Evolutionary conservation across 129 eudicot genomes (phyloP).

Genomic region (Flaveria trinervia): DNA sequence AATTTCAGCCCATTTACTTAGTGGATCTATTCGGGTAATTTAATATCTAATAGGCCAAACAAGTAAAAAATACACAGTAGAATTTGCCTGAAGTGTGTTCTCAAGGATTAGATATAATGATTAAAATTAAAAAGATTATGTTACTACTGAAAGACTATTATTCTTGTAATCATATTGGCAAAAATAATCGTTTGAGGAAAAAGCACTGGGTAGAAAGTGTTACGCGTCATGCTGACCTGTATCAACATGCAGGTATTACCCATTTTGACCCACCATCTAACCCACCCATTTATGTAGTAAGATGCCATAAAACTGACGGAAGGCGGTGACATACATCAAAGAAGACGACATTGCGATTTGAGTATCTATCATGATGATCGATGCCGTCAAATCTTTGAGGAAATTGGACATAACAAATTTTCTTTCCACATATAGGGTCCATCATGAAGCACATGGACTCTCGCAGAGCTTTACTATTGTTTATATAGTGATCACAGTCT

Average conservation of each 20-base stretch:
- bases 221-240: background rate
- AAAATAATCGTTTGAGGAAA: too few relatives aligned
- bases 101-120: background rate
- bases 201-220: too few relatives aligned
- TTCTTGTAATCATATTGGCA: background rate
- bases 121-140: background rate
- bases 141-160: background rate
- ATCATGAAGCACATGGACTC: conserved; percentile 89
- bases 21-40: background rate
- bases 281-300: background rate
- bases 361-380: conserved; percentile 66
- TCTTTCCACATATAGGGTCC: conserved; percentile 77
- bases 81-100: too few relatives aligned
- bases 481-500: conserved; percentile 83
- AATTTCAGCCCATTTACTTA: background rate
- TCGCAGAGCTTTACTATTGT: conserved; percentile 70
- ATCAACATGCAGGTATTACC: background rate
- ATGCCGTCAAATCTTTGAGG: conserved; percentile 80
- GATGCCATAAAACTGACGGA: background rate
- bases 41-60: background rate
- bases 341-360: conserved; percentile 71
- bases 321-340: conserved; percentile 56
- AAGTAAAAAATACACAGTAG: background rate
- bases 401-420: conserved; percentile 74
- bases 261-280: background rate